Percentiles rank a stretch among this genome's conserved stretches.
Conservation (phyloP, 352 stramenopile genomes). For the Globisporangium orthogonon region DNA sequence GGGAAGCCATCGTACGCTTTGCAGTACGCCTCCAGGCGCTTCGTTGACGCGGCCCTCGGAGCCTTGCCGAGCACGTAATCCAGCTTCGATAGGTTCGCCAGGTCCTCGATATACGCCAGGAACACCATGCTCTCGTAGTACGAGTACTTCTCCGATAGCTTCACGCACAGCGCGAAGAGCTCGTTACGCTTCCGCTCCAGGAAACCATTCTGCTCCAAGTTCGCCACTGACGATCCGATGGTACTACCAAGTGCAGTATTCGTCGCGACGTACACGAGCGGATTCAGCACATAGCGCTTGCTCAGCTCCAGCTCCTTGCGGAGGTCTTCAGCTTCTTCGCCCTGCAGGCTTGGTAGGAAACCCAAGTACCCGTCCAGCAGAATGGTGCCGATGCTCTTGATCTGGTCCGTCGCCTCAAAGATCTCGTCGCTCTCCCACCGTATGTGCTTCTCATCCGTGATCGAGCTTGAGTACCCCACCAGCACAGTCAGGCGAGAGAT, state of each 20-base stretch:
- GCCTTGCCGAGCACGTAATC: constrained; percentile 64
- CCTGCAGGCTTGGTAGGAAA: constrained; percentile 30
- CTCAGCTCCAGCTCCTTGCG: constrained; percentile 50
- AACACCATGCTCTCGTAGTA: constrained; percentile 86
- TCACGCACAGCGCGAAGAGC: constrained; percentile 48
- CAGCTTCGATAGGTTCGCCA: constrained; percentile 47
- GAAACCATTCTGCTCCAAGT: constrained; percentile 19
- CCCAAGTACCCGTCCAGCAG: constrained; percentile 51
- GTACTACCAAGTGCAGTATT: constrained; percentile 12
- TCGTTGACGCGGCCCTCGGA: constrained; percentile 39
- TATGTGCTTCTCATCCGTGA: constrained; percentile 22
- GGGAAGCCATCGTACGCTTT: constrained; percentile 46
- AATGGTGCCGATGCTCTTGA: constrained; percentile 38
- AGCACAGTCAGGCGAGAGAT: constrained; percentile 48
- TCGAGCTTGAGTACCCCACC: constrained; percentile 35
- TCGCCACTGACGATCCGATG: not conserved
- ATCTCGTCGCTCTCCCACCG: constrained; percentile 52
- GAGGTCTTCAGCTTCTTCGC: constrained; percentile 49
- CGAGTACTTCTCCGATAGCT: constrained; percentile 57
- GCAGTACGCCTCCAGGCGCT: constrained; percentile 65
- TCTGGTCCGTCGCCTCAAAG: constrained; percentile 60
- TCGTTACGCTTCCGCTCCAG: constrained; percentile 38
- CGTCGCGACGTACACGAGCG: constrained; percentile 66
- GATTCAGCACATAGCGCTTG: constrained; percentile 59
- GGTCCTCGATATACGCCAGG: constrained; percentile 55